Percentiles rank a stretch among this genome's conserved stretches.
phyloP scores from a whole-genome alignment of 306 rosid genomes.

The Vigna reflexopilosa region DNA sequence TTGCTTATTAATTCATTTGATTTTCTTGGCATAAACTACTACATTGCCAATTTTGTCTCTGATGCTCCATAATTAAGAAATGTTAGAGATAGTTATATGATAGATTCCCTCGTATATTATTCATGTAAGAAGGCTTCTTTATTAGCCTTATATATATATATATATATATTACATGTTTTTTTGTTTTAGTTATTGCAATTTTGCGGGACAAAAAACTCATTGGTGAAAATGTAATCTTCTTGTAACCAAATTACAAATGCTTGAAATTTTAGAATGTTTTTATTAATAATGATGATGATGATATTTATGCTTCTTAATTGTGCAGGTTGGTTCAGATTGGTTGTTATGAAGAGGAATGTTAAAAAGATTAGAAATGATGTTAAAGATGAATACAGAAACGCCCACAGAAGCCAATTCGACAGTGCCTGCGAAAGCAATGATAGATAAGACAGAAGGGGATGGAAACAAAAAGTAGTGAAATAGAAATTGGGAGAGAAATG shows the following conservation, averaged over 20 bases:
- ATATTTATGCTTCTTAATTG: neutral
- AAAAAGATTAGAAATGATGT: constrained; percentile 84
- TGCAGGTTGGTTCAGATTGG: constrained; percentile 61
- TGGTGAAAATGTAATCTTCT: constrained; percentile 39
- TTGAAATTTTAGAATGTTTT: neutral
- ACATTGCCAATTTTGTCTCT: constrained; percentile 48
- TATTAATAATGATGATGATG: neutral
- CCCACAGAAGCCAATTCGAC: constrained; percentile 94
- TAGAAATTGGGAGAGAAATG: neutral
- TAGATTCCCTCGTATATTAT: constrained; percentile 41
- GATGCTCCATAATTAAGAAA: constrained; percentile 35
- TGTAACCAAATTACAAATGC: too few species aligned
- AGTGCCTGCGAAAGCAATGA: constrained; percentile 56
- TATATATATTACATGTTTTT: neutral
- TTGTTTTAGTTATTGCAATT: constrained; percentile 5
- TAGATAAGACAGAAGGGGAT: neutral
- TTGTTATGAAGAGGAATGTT: constrained; percentile 77
- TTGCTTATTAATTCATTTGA: too few species aligned
- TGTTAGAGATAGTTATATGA: constrained; percentile 29
- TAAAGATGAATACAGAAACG: constrained; percentile 83
- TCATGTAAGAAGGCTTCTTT: constrained; percentile 36
- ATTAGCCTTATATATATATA: neutral
- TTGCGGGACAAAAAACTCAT: constrained; percentile 35
- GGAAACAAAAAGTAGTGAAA: neutral
- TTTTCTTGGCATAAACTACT: neutral